phyloP scores from a whole-genome alignment of 2,329 filamentous ascomycete species.

The Beauveria medogensis region DNA sequence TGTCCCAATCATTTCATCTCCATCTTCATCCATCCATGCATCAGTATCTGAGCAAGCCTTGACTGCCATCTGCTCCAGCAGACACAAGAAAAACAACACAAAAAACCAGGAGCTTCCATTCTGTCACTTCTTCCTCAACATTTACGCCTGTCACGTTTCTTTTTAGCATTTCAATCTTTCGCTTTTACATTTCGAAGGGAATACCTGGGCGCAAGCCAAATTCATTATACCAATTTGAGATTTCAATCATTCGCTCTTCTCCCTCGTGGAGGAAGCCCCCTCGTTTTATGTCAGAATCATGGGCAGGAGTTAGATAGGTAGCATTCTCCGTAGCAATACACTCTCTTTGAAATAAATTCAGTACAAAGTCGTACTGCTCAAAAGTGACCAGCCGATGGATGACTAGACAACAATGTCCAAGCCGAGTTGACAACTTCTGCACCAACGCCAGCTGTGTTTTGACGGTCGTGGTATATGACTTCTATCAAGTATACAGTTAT shows the following conservation, averaged over 20 bases:
- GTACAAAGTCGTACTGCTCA: not conserved
- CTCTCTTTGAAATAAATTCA: not conserved
- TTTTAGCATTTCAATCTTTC: constrained; percentile 4
- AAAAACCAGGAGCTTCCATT: constrained; percentile 9
- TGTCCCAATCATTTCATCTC: not conserved
- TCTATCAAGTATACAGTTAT: constrained; percentile 8
- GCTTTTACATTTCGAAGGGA: not conserved
- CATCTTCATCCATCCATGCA: not conserved
- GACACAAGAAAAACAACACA: not conserved
- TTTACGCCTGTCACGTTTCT: not conserved
- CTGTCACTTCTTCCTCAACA: constrained; percentile 4
- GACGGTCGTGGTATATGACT: constrained; percentile 1
- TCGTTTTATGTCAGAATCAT: not conserved
- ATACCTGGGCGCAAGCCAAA: constrained; percentile 2
- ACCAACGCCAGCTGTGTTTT: not conserved
- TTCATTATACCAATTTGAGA: constrained; percentile 10
- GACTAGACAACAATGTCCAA: not conserved
- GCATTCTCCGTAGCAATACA: constrained; percentile 1
- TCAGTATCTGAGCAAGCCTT: not conserved
- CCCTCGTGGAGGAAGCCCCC: not conserved
- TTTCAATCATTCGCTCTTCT: constrained; percentile 4
- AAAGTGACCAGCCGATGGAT: not conserved
- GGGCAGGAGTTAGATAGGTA: constrained; percentile 3
- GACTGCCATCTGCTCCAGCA: not conserved
- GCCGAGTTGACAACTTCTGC: not conserved